A percentile compares a stretch with the other conserved stretches of the same genome.
Evolutionary conservation across 306 rosid species (phyloP).

Genomic region (Parietaria judaica): DNA sequence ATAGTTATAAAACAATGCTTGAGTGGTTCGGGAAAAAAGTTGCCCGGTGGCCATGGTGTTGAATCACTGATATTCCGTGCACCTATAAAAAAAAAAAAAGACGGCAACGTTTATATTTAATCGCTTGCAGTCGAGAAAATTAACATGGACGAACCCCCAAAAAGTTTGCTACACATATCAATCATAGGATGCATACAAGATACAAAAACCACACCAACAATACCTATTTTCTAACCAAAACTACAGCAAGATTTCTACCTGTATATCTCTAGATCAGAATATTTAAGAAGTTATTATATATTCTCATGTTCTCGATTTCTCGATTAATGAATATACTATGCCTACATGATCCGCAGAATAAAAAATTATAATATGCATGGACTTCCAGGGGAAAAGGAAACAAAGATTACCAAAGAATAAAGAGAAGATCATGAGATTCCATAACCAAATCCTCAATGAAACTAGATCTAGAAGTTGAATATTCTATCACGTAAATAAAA

Average conservation of each 20-base stretch:
- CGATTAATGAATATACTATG: neutral
- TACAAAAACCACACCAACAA: neutral
- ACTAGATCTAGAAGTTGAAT: slow-evolving; percentile 7
- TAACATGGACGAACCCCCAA: neutral
- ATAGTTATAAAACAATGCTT: slow-evolving; percentile 93
- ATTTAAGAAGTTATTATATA: neutral
- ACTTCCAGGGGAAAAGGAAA: neutral
- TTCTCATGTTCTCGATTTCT: neutral
- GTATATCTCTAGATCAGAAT: neutral
- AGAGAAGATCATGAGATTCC: neutral
- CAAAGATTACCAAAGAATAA: neutral
- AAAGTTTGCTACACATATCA: neutral
- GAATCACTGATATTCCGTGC: slow-evolving; percentile 30
- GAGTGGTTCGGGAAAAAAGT: slow-evolving; percentile 83
- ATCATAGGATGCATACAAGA: neutral
- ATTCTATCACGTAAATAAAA: neutral
- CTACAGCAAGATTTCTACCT: neutral
- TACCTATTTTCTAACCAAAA: neutral
- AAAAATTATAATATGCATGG: neutral
- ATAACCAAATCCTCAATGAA: neutral
- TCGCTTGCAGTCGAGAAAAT: neutral
- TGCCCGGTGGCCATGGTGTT: slow-evolving; percentile 84
- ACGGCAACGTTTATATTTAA: neutral
- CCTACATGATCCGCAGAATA: neutral
- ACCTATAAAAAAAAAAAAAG: neutral